Base-by-base conservation (phyloP, 768 basidiomycete species). In the Boletus vinaceobasis region DNA sequence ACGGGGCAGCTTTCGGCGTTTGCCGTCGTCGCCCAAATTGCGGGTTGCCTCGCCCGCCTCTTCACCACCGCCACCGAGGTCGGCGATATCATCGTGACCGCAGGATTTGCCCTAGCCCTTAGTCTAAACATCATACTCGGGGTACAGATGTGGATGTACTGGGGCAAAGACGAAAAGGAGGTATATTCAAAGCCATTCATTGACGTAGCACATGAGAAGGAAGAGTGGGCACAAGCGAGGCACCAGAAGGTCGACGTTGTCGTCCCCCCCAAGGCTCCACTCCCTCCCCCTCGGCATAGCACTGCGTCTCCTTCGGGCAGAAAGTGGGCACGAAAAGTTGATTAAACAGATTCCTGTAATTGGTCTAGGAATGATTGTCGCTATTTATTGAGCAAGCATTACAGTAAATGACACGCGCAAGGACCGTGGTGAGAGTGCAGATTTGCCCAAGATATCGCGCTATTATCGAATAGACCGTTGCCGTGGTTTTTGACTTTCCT, bases 1-100 rank as follows among this genome's bases (percentile, higher is more conserved):
- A 98, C 97, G 0, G 97, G 97, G 11, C 93, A 98, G 65, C 87
- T 99, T 39, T 95, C 93, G 11, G 84, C 93, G 0, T 91, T 99
- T 65, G 93, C 94, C 26, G 92, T 98, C 36, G 74, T 91, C 63
- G 81, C 92, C 48, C 93, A 96, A 59, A 81, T 98, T 37, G 79
- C 78, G 1, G 96, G 97, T 23, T 97, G 94, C 71, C 75, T 93
- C 36, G 97, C 96, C 0, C 79, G 97, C 43, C 75, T 98, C 15
- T 98, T 94, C 77, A 99, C 97, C 7, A 98, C 93, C 13, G 80
- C 86, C 10, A 88, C 87, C 32, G 96, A 98, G 70, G 87, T 97
- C 53, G 83, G 86, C 48, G 97, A 98, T 70, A 60, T 68, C 8
- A 77, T 97, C 59, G 82, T 98, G 59, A 75, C 84, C 19, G 88